Conservation (phyloP, 2,329 filamentous ascomycete genomes). For the Sphaerulina musiva region DNA sequence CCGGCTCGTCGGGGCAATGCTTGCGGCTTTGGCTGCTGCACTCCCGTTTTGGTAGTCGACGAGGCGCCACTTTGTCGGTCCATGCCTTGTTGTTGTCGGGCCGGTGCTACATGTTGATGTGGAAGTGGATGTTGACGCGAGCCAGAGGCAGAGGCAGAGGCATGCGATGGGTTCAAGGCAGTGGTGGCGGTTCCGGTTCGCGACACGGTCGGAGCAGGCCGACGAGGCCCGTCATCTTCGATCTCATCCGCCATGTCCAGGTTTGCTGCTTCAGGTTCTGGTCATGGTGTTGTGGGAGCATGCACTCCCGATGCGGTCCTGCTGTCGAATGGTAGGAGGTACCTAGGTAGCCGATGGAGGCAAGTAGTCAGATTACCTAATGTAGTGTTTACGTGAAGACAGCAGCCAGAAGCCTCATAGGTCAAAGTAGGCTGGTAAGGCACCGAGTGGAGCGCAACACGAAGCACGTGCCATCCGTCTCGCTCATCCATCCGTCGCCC, state of each 20-base stretch:
- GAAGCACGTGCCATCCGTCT: too few relatives aligned
- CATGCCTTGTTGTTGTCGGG: conserved; percentile 17
- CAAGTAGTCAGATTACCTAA: background rate
- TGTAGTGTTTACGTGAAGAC: background rate
- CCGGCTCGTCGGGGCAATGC: conserved; percentile 61
- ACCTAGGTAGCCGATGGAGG: too few relatives aligned
- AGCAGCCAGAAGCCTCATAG: background rate
- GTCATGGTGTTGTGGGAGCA: background rate
- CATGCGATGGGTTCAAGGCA: conserved; percentile 15
- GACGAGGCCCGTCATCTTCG: conserved; percentile 19
- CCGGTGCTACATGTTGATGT: background rate
- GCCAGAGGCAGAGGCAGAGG: conserved; percentile 16
- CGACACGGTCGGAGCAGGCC: conserved; percentile 12
- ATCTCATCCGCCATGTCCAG: conserved; percentile 25
- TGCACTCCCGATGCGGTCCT: background rate
- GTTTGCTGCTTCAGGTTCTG: background rate
- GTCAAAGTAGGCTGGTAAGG: too few relatives aligned
- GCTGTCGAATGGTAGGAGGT: background rate
- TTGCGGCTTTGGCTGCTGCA: conserved; percentile 74
- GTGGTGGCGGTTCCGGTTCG: conserved; percentile 16
- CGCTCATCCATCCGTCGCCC: too few relatives aligned
- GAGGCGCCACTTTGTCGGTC: conserved; percentile 22
- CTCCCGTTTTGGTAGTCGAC: conserved; percentile 21
- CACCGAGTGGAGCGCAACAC: too few relatives aligned
- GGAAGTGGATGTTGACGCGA: conserved; percentile 1